Percentiles rank a stretch among this genome's conserved stretches.
Conservation (phyloP, 208 protist species). For the Strigomonas culicis region DNA sequence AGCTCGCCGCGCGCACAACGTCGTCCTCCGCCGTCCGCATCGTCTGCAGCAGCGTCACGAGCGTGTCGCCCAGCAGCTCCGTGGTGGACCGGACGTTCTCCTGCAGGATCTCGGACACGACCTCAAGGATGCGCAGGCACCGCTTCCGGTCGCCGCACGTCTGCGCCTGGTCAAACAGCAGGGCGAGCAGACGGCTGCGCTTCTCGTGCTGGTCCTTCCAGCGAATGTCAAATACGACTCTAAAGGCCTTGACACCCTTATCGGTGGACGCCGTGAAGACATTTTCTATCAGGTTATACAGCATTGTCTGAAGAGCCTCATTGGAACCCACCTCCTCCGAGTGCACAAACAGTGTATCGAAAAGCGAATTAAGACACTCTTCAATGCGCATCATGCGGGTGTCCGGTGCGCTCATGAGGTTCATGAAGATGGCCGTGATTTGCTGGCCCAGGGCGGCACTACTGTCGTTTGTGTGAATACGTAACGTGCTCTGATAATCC, state of each 20-base stretch:
- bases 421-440: constrained; percentile 69
- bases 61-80: constrained; percentile 54
- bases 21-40: constrained; percentile 22
- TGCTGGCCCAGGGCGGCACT: constrained; percentile 61
- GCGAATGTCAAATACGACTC: constrained; percentile 75
- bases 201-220: constrained; percentile 81
- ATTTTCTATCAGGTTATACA: constrained; percentile 60
- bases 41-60: constrained; percentile 21
- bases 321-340: constrained; percentile 47
- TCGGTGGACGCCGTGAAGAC: constrained; percentile 56
- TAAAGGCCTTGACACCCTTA: constrained; percentile 66
- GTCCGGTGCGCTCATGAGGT: constrained; percentile 55
- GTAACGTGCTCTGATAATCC: too few species aligned
- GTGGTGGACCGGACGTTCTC: constrained; percentile 76
- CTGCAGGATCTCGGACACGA: constrained; percentile 49
- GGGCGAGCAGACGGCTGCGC: constrained; percentile 48
- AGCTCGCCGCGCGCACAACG: constrained; percentile 43
- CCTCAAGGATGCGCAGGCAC: constrained; percentile 35
- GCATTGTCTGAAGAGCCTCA: constrained; percentile 44
- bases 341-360: constrained; percentile 71
- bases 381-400: constrained; percentile 49
- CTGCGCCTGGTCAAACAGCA: constrained; percentile 59
- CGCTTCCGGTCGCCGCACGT: constrained; percentile 33
- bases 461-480: constrained; percentile 27
- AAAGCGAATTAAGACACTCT: constrained; percentile 69